phyloP scores from a whole-genome alignment of 2,329 filamentous ascomycete species.

The Talaromyces sp. region DNA sequence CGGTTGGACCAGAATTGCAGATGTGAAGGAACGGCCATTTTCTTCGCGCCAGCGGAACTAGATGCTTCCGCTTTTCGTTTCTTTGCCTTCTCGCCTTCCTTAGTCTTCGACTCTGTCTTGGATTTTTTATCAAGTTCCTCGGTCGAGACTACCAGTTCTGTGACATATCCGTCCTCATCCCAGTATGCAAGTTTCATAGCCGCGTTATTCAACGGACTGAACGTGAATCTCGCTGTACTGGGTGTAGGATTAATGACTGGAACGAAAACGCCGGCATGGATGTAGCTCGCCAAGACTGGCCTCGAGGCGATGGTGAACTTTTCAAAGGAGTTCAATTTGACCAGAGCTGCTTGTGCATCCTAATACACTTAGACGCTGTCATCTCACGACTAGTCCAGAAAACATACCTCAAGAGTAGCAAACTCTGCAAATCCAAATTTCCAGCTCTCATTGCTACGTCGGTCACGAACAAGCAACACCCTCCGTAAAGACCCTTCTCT shows the following conservation, averaged over 20 bases:
- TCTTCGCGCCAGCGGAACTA: slow-evolving; percentile 34
- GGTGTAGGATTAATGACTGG: slow-evolving; percentile 62
- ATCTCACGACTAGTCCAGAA: background rate
- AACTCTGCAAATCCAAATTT: slow-evolving; percentile 84
- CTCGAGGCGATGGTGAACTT: slow-evolving; percentile 75
- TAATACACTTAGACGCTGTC: slow-evolving; percentile 19
- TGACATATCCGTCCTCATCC: slow-evolving; percentile 70
- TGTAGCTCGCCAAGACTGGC: slow-evolving; percentile 67
- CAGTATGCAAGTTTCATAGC: slow-evolving; percentile 69
- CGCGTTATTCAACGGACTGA: slow-evolving; percentile 67
- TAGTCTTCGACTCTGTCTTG: slow-evolving; percentile 33
- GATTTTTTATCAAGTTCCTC: slow-evolving; percentile 42
- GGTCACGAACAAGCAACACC: slow-evolving; percentile 72
- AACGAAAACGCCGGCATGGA: slow-evolving; percentile 81
- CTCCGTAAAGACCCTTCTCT: slow-evolving; percentile 70
- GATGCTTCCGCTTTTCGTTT: slow-evolving; percentile 46
- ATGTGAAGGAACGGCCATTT: slow-evolving; percentile 58
- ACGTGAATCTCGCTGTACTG: slow-evolving; percentile 62
- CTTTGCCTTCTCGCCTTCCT: slow-evolving; percentile 45
- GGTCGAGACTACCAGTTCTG: slow-evolving; percentile 58
- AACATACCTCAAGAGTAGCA: slow-evolving; percentile 58
- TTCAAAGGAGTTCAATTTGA: slow-evolving; percentile 67
- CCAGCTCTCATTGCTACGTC: slow-evolving; percentile 67
- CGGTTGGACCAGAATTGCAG: slow-evolving; percentile 70
- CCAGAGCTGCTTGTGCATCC: slow-evolving; percentile 70